A percentile compares a stretch with the other conserved stretches of the same genome.
phyloP scores from a whole-genome alignment of 2,329 filamentous ascomycete species.

The Colletotrichum tamarilloi region DNA sequence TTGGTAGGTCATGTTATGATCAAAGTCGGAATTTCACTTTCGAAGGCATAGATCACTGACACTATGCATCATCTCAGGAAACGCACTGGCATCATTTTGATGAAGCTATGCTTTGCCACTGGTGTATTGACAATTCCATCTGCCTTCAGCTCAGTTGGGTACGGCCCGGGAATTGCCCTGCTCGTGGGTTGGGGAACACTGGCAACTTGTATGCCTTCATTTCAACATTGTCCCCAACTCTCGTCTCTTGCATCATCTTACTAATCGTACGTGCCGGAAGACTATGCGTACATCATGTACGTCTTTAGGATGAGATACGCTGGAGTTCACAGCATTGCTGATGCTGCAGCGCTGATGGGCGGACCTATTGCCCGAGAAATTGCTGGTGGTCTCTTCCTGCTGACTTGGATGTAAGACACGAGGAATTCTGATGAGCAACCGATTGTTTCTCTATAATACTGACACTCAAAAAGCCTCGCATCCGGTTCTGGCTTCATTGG shows the following conservation, averaged over 20 bases:
- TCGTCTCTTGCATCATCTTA: too few species aligned
- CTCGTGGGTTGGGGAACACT: slow-evolving; percentile 38
- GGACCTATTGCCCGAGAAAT: too few species aligned
- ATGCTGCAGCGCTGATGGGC: slow-evolving; percentile 40
- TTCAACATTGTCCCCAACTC: too few species aligned
- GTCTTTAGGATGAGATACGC: slow-evolving; percentile 39
- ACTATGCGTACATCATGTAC: slow-evolving; percentile 43
- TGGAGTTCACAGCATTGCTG: slow-evolving; percentile 42
- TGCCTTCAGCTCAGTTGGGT: slow-evolving; percentile 39
- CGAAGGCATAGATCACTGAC: too few species aligned
- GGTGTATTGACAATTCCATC: slow-evolving; percentile 43
- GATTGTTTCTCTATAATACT: too few species aligned
- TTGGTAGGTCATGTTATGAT: too few species aligned
- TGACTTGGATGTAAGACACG: too few species aligned
- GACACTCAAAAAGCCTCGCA: too few species aligned
- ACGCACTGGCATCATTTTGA: slow-evolving; percentile 39
- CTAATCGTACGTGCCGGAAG: slow-evolving; percentile 5
- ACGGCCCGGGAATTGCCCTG: slow-evolving; percentile 38
- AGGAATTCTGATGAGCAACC: too few species aligned
- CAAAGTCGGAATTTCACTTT: too few species aligned
- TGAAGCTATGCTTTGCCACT: slow-evolving; percentile 42
- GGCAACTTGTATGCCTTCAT: slow-evolving; percentile 38
- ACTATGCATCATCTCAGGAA: slow-evolving; percentile 28
- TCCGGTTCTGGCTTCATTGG: too few species aligned
- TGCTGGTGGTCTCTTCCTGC: too few species aligned